phyloP scores from a whole-genome alignment of 805 yeast genomes.

The Saccharomycopsis sp. region DNA sequence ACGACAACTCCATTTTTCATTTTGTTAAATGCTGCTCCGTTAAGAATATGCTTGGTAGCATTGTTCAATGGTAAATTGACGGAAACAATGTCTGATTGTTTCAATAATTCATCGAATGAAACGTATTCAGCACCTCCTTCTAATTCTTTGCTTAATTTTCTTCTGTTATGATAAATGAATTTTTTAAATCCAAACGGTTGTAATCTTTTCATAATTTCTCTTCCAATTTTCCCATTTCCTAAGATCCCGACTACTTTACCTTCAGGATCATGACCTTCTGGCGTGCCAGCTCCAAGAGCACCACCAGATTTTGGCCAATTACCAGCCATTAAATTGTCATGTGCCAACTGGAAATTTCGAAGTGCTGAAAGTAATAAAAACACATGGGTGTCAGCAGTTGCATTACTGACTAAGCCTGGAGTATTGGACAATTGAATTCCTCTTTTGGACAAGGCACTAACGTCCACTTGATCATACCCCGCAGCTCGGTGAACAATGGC shows the following conservation, averaged over 20 bases:
- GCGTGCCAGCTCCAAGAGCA: conserved; percentile 50
- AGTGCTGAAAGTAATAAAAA: conserved; percentile 55
- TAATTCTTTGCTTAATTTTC: conserved; percentile 47
- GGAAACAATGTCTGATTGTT: conserved; percentile 60
- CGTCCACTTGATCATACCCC: conserved; percentile 69
- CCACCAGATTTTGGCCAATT: conserved; percentile 54
- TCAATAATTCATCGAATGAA: conserved; percentile 58
- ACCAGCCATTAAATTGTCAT: conserved; percentile 46
- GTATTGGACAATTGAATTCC: conserved; percentile 62
- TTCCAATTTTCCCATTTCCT: conserved; percentile 89
- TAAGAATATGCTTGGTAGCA: conserved; percentile 62
- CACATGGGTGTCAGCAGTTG: conserved; percentile 69
- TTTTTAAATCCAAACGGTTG: conserved; percentile 70
- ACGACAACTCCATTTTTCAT: conserved; percentile 76
- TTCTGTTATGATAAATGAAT: conserved; percentile 68
- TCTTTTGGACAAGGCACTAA: conserved; percentile 41
- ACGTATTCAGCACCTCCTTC: conserved; percentile 70
- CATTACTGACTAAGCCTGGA: conserved; percentile 58
- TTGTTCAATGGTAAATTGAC: conserved; percentile 73
- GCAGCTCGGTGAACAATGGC: conserved; percentile 63
- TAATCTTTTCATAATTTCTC: conserved; percentile 66
- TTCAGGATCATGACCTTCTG: conserved; percentile 67
- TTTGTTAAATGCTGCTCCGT: conserved; percentile 49
- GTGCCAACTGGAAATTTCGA: conserved; percentile 61
- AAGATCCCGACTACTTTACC: conserved; percentile 73